Evolutionary conservation across 257 asterid genomes (phyloP).

Genomic region (Rehmannia glutinosa): DNA sequence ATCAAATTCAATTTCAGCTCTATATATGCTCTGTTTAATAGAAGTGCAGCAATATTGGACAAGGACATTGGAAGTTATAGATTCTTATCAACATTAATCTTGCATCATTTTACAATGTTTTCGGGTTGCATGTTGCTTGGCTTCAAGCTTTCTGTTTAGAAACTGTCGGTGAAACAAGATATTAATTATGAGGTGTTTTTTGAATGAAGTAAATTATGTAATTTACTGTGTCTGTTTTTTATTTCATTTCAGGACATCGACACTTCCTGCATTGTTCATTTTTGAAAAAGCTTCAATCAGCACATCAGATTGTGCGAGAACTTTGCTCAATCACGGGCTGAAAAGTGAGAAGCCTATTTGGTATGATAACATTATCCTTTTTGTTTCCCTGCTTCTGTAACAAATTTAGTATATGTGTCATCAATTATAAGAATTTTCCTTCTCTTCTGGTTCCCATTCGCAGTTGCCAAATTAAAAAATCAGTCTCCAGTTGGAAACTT

Average conservation of each 20-base stretch:
- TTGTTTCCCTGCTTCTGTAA: no score
- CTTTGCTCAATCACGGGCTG: conserved; percentile 30
- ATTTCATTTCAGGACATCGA: conserved; percentile 58
- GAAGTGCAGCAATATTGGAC: no score
- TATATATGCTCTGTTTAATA: no score
- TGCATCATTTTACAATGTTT: not conserved
- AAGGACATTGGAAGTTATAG: not conserved
- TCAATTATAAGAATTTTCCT: no score
- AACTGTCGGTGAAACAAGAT: not conserved
- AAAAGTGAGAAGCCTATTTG: conserved; percentile 55
- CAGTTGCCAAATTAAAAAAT: no score
- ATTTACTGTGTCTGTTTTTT: not conserved
- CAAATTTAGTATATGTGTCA: no score
- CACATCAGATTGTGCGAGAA: conserved; percentile 46
- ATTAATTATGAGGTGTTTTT: not conserved
- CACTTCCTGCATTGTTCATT: conserved; percentile 77
- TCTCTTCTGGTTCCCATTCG: no score
- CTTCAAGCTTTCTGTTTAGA: not conserved
- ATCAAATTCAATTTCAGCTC: no score
- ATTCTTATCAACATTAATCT: not conserved
- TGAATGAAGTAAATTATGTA: not conserved
- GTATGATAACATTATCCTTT: conserved; percentile 48
- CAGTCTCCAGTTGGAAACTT: no score
- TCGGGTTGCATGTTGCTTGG: not conserved
- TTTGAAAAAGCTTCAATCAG: no score